Evolutionary conservation across 2,329 filamentous ascomycete species (phyloP).

Genomic region (Elsinoe necatrix): DNA sequence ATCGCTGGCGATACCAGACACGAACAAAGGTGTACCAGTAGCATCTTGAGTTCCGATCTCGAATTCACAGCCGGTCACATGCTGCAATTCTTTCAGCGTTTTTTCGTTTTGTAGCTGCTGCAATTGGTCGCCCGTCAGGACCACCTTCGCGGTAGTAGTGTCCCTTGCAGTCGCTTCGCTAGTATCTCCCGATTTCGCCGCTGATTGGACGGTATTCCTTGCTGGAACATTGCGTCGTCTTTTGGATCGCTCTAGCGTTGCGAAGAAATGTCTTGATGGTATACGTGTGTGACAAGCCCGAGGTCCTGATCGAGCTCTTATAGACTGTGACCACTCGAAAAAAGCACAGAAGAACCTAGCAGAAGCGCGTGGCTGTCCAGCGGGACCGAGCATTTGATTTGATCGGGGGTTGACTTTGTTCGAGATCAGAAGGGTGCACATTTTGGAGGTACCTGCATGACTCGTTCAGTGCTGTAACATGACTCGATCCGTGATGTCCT

Average conservation of each 20-base stretch:
- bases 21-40: not conserved
- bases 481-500: not conserved
- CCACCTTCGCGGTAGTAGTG: not conserved
- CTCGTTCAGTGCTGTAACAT: not conserved
- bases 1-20: not conserved
- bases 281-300: not conserved
- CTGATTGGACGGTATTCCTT: not conserved
- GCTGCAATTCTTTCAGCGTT: not conserved
- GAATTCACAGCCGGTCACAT: not conserved
- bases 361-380: not conserved
- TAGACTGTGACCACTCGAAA: not conserved
- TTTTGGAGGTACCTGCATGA: no score
- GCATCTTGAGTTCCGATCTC: not conserved
- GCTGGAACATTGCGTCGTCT: not conserved
- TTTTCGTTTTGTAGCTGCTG: not conserved
- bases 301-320: not conserved
- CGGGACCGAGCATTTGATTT: not conserved
- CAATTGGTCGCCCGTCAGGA: not conserved
- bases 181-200: not conserved
- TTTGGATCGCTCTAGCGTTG: not conserved
- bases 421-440: no score
- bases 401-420: no score
- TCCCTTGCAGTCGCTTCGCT: not conserved
- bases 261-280: not conserved
- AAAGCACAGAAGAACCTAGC: not conserved